phyloP scores from a whole-genome alignment of 2,329 filamentous ascomycete genomes.

The Leptodontidium sp. region DNA sequence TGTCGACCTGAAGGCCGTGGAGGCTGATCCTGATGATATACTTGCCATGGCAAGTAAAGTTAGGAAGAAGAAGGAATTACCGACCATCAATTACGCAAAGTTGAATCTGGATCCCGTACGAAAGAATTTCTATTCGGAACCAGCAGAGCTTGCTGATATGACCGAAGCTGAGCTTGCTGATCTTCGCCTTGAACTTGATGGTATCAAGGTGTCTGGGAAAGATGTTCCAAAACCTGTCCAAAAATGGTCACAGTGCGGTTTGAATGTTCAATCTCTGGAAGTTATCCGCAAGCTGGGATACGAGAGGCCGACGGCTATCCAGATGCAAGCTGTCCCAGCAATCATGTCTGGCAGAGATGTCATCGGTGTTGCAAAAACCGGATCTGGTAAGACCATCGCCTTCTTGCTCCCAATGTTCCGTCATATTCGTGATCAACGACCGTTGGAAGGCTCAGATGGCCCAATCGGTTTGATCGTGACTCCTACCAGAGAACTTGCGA shows the following conservation, averaged over 20 bases:
- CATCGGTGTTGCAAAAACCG: constrained; percentile 96
- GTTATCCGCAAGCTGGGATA: constrained; percentile 84
- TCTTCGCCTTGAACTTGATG: constrained; percentile 86
- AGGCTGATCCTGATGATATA: constrained; percentile 69
- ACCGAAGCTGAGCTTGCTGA: constrained; percentile 84
- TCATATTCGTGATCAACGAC: constrained; percentile 92
- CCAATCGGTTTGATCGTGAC: constrained; percentile 91
- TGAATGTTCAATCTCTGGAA: constrained; percentile 86
- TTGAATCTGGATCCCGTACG: constrained; percentile 85
- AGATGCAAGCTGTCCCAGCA: constrained; percentile 91
- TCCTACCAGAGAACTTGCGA: constrained; percentile 90
- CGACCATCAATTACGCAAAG: constrained; percentile 85
- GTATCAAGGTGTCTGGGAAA: constrained; percentile 90
- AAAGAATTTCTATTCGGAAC: constrained; percentile 95
- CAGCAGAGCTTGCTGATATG: constrained; percentile 82
- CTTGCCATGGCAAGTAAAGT: constrained; percentile 65
- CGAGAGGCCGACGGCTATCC: constrained; percentile 90
- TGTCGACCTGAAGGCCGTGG: constrained; percentile 67
- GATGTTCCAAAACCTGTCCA: constrained; percentile 92
- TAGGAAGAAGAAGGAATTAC: constrained; percentile 96
- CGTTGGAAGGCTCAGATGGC: constrained; percentile 83
- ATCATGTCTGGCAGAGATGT: constrained; percentile 97
- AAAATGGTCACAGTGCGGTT: constrained; percentile 95
- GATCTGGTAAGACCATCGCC: constrained; percentile 95
- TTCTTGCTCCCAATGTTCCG: constrained; percentile 97